A percentile compares a stretch with the other conserved stretches of the same genome.
These are phyloP conservation scores for Solioccasus polychromus DNA, from an alignment of 768 basidiomycete genomes.

Conservation along the genomic window DNA sequence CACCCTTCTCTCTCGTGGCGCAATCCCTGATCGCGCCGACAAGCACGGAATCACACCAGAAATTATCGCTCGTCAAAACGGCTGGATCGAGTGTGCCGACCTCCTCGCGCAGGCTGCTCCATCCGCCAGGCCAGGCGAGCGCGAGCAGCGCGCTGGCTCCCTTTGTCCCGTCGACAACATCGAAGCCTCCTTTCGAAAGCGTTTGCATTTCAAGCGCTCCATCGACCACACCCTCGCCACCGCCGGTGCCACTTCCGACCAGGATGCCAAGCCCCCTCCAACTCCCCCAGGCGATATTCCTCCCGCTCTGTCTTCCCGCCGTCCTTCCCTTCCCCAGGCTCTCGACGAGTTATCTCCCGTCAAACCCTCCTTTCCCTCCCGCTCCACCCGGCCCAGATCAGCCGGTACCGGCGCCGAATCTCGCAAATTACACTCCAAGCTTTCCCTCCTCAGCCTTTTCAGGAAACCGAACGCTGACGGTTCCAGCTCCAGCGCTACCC, in stretches of 20 bases:
- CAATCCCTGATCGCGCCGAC: constrained; percentile 76
- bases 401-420: constrained; percentile 67
- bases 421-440: constrained; percentile 60
- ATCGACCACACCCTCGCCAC: constrained; percentile 64
- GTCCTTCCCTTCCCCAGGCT: constrained; percentile 70
- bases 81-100: constrained; percentile 75
- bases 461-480: constrained; percentile 51
- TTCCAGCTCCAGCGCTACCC: constrained; percentile 34
- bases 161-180: constrained; percentile 30
- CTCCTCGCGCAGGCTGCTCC: constrained; percentile 64
- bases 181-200: constrained; percentile 36
- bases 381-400: constrained; percentile 61
- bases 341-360: constrained; percentile 32
- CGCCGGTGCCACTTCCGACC: constrained; percentile 38
- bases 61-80: constrained; percentile 74
- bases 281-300: constrained; percentile 4
- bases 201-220: constrained; percentile 72
- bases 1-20: constrained; percentile 82
- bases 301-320: constrained; percentile 37
- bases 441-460: constrained; percentile 73
- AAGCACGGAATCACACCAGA: constrained; percentile 92
- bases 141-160: constrained; percentile 28
- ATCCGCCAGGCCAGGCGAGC: constrained; percentile 53
- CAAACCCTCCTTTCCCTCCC: constrained; percentile 29
- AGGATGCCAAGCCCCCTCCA: constrained; percentile 23